Base-by-base conservation (phyloP, 768 basidiomycete species). In the Serpula lacrymans region DNA sequence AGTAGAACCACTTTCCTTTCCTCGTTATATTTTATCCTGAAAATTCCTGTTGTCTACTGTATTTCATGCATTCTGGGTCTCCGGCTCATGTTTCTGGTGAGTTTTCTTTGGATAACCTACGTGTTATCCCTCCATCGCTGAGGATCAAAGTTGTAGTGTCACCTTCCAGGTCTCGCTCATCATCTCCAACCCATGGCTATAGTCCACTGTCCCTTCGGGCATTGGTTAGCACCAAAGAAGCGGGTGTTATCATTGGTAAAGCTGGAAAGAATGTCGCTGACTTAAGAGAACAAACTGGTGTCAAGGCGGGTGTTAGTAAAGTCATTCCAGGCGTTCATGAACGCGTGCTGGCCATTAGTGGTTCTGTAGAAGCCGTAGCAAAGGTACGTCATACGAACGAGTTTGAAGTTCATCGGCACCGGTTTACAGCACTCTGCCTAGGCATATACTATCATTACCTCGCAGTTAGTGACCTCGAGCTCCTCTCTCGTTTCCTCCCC, bases 261-360 rank as follows among this genome's bases (percentile, higher is more conserved):
- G 93, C 75, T 37, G 96, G 96, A 43, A 91, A 92, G 73, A 98
- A 97, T 59, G 95, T 99, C 57, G 95, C 95, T 48, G 90, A 94
- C 65, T 78, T 99, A 56, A 80, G 96, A 47, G 90, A 95, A 51
- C 84, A 89, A 57, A 95, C 93, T 31, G 92, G 88, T 50, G 94
- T 96, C 70, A 98, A 92, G 69, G 94, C 96, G 48, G 96, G 96
- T 60, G 96, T 99, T 65, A 93, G 87, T 77, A 98, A 96, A 65
- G 95, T 97, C 74, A 92, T 95, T 45, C 82, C 84, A 41, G 96
- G 96, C 56, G 92, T 99, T 45, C 93, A 96, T 62, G 96, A 99
- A 69, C 87, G 96, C 54, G 93, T 98, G 60, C 82, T 99, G 61
- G 91, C 88, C 54, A 86, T 98, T 65, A 84, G 82, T 45, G 96